Base-by-base conservation (phyloP, 148 eudicot species). In the Bassia scoparia region DNA sequence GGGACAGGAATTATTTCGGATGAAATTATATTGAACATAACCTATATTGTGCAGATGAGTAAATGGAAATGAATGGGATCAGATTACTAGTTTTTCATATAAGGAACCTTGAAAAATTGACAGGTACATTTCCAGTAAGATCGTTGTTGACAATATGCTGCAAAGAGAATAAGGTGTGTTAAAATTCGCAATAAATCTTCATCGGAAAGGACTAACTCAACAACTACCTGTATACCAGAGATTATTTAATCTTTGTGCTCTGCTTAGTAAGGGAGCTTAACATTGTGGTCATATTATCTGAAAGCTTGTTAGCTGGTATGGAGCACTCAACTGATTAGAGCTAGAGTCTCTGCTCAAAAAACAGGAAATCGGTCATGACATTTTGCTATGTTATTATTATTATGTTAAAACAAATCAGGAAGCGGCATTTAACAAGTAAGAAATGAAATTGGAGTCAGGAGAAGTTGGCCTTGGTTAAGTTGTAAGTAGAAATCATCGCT, bases 81-180 rank as follows among this genome's bases (percentile, higher is more conserved):
- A 64, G 63, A 33, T 75, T 82, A 89, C 93, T 87, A n/a, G n/a
- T 3, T 88, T 56, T 90, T 89, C 64, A n/a, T n/a, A 70, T 18
- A 85, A 66, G 92, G 88, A 76, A 88, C 43, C 82, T 79, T 3
- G 96, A 72, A 61, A 90, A 85, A 78, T 68, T 79, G 71, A 71
- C 46, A 61, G 96, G 89, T 63, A 88, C 72, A 56, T 78, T 56
- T 75, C 96, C 96, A 37, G 72, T 74, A 71, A 90, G 87, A 56
- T n/a, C 66, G 82, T 90, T 90, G 71, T 73, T 60, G 92, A 84
- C 52, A 90, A 76, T 84, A 84, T 76, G 76, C 96, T 90, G 90
- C 80, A 34, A 78, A 59, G 24, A 4, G 29, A 78, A 13, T 41
- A 23, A 71, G 17, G 26, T 21, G 35, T 38, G 53, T 43, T 37